These are phyloP conservation scores for Suillus paluster DNA, from an alignment of 768 basidiomycete genomes.

Conservation along the genomic window DNA sequence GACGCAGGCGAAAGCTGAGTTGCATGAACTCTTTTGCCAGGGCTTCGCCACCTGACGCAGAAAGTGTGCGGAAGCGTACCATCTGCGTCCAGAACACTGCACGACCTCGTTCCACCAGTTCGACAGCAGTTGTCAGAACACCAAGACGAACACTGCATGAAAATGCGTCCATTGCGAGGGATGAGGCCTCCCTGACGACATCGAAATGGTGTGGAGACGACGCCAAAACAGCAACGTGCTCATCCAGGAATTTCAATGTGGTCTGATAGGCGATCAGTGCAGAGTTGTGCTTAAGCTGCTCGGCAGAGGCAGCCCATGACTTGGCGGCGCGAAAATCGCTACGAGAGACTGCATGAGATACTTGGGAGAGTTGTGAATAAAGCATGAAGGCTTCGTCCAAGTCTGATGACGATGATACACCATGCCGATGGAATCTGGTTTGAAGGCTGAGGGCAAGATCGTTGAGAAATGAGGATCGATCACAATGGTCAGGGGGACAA, in stretches of 20 bases:
- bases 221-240: background rate
- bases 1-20: background rate
- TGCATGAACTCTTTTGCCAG: conserved; percentile 28
- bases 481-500: background rate
- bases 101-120: conserved; percentile 39
- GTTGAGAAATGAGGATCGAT: conserved; percentile 3
- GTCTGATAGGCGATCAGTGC: background rate
- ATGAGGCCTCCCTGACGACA: background rate
- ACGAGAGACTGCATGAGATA: background rate
- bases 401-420: background rate
- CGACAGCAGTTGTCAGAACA: conserved; percentile 28
- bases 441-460: conserved; percentile 12
- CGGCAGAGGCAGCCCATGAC: background rate
- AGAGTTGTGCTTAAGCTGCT: background rate
- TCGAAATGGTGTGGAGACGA: background rate
- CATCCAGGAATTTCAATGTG: conserved; percentile 2
- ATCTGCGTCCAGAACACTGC: conserved; percentile 34
- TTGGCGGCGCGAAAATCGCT: background rate
- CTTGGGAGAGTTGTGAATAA: background rate
- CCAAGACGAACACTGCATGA: conserved; percentile 26
- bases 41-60: conserved; percentile 16
- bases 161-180: conserved; percentile 25
- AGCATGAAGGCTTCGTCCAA: background rate
- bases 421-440: background rate
- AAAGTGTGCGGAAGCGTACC: conserved; percentile 28